Conservation (phyloP, 805 yeast species). For the Maudiozyma turicensis region DNA sequence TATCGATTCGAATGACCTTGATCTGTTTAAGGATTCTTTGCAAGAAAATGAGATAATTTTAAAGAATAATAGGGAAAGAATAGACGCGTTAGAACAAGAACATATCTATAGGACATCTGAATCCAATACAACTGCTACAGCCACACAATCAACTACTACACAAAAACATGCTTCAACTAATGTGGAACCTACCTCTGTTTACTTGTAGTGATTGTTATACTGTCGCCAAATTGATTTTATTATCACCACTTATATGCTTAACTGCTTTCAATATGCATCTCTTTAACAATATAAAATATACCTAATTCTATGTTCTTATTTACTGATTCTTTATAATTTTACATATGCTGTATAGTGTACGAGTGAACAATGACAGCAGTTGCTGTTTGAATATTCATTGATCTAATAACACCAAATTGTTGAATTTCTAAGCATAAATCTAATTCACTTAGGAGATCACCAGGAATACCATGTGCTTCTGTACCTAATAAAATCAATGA, state of each 20-base stretch:
- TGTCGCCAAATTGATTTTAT: too few relatives aligned
- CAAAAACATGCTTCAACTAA: not conserved
- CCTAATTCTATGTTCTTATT: conserved; percentile 4
- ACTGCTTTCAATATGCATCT: not conserved
- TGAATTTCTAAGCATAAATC: conserved; percentile 86
- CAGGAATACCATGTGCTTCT: conserved; percentile 89
- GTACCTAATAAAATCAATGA: conserved; percentile 72
- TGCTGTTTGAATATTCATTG: conserved; percentile 96
- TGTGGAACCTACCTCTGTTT: too few relatives aligned
- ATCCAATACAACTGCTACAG: not conserved
- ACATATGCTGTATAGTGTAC: conserved; percentile 43
- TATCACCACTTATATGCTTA: too few relatives aligned
- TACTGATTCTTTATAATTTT: not conserved
- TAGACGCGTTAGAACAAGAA: conserved; percentile 39
- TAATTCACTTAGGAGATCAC: conserved; percentile 66
- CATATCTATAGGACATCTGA: conserved; percentile 30
- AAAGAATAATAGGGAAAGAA: conserved; percentile 38
- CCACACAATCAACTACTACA: not conserved
- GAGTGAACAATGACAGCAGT: conserved; percentile 92
- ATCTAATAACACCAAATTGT: conserved; percentile 84
- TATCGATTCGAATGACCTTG: conserved; percentile 36
- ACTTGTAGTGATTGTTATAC: too few relatives aligned
- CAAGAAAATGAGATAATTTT: conserved; percentile 49
- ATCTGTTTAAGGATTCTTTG: conserved; percentile 44
- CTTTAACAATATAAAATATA: not conserved